Conservation (phyloP, 1,284 basidiomycete species). For the Bondarzewia mesenterica region DNA sequence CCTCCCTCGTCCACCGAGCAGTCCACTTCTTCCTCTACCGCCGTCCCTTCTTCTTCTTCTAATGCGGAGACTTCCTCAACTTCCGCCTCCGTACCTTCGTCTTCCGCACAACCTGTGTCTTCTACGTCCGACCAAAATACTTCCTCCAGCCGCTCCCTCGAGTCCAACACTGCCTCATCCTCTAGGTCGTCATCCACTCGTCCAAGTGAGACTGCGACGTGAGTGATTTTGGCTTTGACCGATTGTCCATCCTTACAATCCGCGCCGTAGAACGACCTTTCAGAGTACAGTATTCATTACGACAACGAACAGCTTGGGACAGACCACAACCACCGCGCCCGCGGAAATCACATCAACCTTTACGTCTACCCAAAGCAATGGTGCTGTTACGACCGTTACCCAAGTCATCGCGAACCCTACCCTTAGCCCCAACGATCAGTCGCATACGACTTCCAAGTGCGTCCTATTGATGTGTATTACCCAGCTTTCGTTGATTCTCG, state of each 20-base stretch:
- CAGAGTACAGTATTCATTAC: constrained; percentile 43
- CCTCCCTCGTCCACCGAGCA: constrained; percentile 3
- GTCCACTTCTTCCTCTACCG: constrained; percentile 4
- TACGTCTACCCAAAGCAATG: constrained; percentile 45
- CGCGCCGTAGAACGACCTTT: constrained; percentile 42
- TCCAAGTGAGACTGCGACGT: constrained; percentile 1
- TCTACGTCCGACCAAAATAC: not conserved
- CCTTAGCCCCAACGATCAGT: constrained; percentile 33
- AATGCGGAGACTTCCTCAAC: constrained; percentile 5
- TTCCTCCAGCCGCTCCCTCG: not conserved
- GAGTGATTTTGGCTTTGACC: not conserved
- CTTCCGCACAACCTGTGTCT: not conserved
- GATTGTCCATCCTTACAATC: not conserved
- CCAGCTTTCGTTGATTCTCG: constrained; percentile 7
- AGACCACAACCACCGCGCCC: constrained; percentile 41
- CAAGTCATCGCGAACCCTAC: constrained; percentile 58
- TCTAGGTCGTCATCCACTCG: not conserved
- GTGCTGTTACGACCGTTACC: constrained; percentile 47
- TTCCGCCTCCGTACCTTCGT: constrained; percentile 5
- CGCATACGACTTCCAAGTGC: constrained; percentile 34
- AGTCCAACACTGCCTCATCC: constrained; percentile 3
- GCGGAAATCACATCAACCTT: constrained; percentile 46
- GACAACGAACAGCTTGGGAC: constrained; percentile 52
- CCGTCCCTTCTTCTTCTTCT: constrained; percentile 4
- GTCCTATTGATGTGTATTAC: constrained; percentile 17